A percentile compares a stretch with the other conserved stretches of the same genome.
phyloP scores from a whole-genome alignment of 1,284 basidiomycete genomes.

The Rhodotorula mucilaginosa region DNA sequence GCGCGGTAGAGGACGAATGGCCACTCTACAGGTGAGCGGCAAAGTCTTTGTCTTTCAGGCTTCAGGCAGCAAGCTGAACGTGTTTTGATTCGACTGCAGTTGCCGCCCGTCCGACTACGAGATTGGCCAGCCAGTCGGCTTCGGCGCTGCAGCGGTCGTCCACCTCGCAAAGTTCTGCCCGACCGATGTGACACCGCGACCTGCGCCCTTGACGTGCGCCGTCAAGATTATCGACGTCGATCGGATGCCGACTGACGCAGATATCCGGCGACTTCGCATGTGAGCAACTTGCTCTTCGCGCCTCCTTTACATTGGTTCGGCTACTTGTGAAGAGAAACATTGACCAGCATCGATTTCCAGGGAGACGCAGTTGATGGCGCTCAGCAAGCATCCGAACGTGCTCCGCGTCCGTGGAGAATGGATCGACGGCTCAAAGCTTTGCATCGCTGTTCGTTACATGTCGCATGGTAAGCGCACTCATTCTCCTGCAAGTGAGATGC shows the following conservation, averaged over 20 bases:
- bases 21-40: slow-evolving; percentile 66
- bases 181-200: slow-evolving; percentile 50
- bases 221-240: slow-evolving; percentile 75
- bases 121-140: slow-evolving; percentile 60
- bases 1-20: slow-evolving; percentile 82
- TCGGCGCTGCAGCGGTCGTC: slow-evolving; percentile 82
- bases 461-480: slow-evolving; percentile 54
- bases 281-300: neutral
- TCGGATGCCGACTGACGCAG: slow-evolving; percentile 51
- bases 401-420: slow-evolving; percentile 83
- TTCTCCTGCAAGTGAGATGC: too few species aligned
- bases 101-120: slow-evolving; percentile 68
- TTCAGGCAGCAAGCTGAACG: neutral
- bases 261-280: slow-evolving; percentile 45
- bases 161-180: slow-evolving; percentile 63
- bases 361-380: slow-evolving; percentile 86
- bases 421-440: slow-evolving; percentile 76
- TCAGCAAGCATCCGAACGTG: slow-evolving; percentile 89
- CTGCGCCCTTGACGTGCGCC: slow-evolving; percentile 45
- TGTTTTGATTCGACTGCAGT: slow-evolving; percentile 51
- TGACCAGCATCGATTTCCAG: slow-evolving; percentile 52
- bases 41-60: neutral
- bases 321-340: too few species aligned
- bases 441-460: slow-evolving; percentile 86
- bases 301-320: too few species aligned